A percentile compares a stretch with the other conserved stretches of the same genome.
Conservation (phyloP, 495 filamentous ascomycete species). For the Neurospora tetraspora region DNA sequence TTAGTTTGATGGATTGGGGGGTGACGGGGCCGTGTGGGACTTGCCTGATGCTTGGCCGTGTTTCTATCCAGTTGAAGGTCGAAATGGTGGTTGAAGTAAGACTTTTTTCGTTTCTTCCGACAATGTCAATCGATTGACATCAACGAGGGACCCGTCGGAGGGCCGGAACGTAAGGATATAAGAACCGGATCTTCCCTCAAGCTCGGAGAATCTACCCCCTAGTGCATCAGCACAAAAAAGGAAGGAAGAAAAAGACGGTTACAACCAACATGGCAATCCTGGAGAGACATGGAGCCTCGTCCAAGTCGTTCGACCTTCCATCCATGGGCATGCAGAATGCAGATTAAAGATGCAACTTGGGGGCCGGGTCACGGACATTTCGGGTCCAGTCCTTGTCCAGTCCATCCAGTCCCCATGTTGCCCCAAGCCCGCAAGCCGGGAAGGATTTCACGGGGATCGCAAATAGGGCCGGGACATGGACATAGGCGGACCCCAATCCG, state of each 20-base stretch:
- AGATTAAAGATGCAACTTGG: background rate
- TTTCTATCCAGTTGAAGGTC: background rate
- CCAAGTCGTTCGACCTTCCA: background rate
- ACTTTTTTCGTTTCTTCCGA: background rate
- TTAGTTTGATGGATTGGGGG: background rate
- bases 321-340: background rate
- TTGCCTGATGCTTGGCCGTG: background rate
- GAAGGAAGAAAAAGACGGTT: background rate
- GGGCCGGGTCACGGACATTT: background rate
- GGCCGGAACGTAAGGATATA: background rate
- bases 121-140: background rate
- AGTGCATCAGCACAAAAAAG: background rate
- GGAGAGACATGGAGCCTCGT: background rate
- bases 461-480: background rate
- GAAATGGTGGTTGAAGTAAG: background rate
- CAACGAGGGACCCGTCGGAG: background rate
- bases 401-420: background rate
- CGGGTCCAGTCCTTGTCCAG: background rate
- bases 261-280: background rate
- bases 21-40: background rate
- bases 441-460: background rate
- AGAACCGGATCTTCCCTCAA: background rate
- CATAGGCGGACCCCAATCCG: background rate
- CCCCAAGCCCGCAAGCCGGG: background rate
- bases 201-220: background rate